phyloP scores from a whole-genome alignment of 2,329 filamentous ascomycete species.

The Bipolaris oryzae region DNA sequence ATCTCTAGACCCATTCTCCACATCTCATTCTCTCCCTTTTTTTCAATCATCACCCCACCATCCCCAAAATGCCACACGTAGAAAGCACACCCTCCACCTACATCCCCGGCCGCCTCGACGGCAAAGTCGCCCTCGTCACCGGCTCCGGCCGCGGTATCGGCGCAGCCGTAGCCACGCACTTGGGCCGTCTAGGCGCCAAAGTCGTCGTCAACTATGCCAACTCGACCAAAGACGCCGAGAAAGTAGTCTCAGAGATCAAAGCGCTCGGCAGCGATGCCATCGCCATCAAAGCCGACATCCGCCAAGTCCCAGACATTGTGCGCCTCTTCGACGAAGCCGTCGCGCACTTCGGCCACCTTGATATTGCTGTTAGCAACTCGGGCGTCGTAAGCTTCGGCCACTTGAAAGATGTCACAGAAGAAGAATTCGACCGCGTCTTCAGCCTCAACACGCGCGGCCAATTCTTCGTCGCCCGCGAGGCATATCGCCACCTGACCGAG shows the following conservation, averaged over 20 bases:
- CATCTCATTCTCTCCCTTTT: not conserved
- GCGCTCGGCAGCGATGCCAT: constrained; percentile 54
- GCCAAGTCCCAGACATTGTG: constrained; percentile 55
- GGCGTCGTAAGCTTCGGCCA: constrained; percentile 69
- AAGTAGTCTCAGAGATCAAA: constrained; percentile 52
- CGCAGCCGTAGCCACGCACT: constrained; percentile 65
- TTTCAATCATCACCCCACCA: not conserved
- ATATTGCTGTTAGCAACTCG: constrained; percentile 55
- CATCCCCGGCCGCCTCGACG: constrained; percentile 41
- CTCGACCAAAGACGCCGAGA: constrained; percentile 54
- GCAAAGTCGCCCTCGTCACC: constrained; percentile 63
- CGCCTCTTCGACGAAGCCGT: constrained; percentile 54
- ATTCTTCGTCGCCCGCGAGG: constrained; percentile 77
- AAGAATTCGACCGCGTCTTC: constrained; percentile 73
- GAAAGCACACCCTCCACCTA: not conserved
- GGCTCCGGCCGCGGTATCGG: constrained; percentile 67
- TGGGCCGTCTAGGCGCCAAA: constrained; percentile 64
- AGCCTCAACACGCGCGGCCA: constrained; percentile 69
- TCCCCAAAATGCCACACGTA: not conserved
- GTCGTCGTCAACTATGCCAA: constrained; percentile 69
- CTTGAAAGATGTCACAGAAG: constrained; percentile 67
- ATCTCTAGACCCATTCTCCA: not conserved
- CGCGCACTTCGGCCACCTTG: constrained; percentile 45
- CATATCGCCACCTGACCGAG: constrained; percentile 68
- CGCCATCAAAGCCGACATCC: constrained; percentile 63